phyloP scores from a whole-genome alignment of 495 filamentous ascomycete genomes.

The Penicillium cataractarum region DNA sequence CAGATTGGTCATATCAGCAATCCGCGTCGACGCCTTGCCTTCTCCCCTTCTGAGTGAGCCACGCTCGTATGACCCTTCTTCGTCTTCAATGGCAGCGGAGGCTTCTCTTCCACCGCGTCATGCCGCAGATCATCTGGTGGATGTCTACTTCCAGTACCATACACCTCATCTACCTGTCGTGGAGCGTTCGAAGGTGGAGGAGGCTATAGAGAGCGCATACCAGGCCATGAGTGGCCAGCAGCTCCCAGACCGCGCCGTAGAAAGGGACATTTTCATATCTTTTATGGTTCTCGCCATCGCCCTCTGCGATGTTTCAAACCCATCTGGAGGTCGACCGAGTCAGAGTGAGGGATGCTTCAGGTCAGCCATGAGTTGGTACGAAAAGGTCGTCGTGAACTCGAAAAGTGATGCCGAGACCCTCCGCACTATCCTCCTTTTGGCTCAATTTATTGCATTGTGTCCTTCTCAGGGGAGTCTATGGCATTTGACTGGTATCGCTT shows the following conservation, averaged over 20 bases:
- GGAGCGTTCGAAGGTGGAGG: too few relatives aligned
- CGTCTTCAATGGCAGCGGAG: too few relatives aligned
- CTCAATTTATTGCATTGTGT: conserved; percentile 10
- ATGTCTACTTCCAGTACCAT: too few relatives aligned
- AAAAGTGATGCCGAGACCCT: conserved; percentile 9
- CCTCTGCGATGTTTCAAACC: conserved; percentile 9
- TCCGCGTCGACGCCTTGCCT: too few relatives aligned
- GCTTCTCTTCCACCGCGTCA: too few relatives aligned
- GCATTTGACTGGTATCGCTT: conserved; percentile 7
- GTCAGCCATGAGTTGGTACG: conserved; percentile 6
- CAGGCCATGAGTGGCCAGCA: too few relatives aligned
- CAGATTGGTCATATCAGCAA: too few relatives aligned
- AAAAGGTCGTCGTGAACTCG: background rate
- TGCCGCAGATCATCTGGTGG: too few relatives aligned
- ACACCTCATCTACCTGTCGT: too few relatives aligned
- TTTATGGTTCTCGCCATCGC: conserved; percentile 11
- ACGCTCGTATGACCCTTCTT: too few relatives aligned
- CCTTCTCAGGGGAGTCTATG: conserved; percentile 12
- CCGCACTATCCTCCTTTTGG: conserved; percentile 4
- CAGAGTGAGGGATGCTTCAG: conserved; percentile 16
- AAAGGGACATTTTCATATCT: conserved; percentile 7
- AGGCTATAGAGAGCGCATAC: too few relatives aligned
- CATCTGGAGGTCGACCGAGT: conserved; percentile 5
- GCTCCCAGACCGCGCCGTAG: background rate
- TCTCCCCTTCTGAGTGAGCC: too few relatives aligned